phyloP scores from a whole-genome alignment of 148 eudicot genomes.

The Rhododendron kiyosumense region DNA sequence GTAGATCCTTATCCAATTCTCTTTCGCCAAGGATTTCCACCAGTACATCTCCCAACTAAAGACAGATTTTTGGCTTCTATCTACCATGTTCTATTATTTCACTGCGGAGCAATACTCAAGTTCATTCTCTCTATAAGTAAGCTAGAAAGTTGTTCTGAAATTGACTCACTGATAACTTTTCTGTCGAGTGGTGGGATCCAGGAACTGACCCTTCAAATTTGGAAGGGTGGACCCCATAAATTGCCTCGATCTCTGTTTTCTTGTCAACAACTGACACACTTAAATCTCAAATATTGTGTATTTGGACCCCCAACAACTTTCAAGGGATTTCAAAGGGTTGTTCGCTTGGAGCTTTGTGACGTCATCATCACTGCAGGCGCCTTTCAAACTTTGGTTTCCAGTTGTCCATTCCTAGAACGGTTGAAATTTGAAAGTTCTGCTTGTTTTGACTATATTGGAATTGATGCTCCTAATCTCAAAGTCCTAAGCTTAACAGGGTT shows the following conservation, averaged over 20 bases:
- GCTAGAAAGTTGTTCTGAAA: not conserved
- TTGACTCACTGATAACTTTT: not conserved
- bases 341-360: not conserved
- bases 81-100: not conserved
- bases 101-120: not conserved
- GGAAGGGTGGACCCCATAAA: not conserved
- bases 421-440: not conserved
- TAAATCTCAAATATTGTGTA: not conserved
- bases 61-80: not conserved
- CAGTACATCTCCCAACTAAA: not conserved
- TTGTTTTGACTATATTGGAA: not conserved
- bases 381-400: constrained; percentile 1
- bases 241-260: not conserved
- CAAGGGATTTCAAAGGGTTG: constrained; percentile 4
- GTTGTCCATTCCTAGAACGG: constrained; percentile 7
- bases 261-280: not conserved
- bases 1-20: too few relatives aligned
- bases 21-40: too few relatives aligned
- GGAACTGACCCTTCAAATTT: not conserved
- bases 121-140: not conserved
- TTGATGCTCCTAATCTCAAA: not conserved
- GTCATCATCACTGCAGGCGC: not conserved
- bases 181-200: not conserved
- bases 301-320: not conserved
- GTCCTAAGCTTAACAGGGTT: not conserved